Evolutionary conservation across 345 rosid genomes (phyloP), one percentile per base, ranked within the genome.

Genomic region (Murraya koenigii): DNA sequence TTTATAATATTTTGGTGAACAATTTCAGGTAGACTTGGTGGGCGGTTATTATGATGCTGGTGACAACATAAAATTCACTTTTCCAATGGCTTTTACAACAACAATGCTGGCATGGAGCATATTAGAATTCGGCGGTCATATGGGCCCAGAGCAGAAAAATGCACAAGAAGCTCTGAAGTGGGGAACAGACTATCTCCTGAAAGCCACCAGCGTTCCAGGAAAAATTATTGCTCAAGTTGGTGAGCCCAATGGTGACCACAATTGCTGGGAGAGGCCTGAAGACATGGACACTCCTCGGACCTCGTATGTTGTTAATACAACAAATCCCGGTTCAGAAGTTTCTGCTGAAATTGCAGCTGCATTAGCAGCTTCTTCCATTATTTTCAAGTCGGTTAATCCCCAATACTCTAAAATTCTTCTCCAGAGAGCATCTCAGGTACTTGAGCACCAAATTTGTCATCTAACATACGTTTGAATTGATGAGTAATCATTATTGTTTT

Each of bases 271-370:
- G 80, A 89, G 98, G 79, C 98, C 98, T 1, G 96, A 93, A 83
- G 98, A 95, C 76, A 95, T 95, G 97, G 97, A 93, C 83, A 93
- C 98, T 0, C 91, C 92, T 23, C 83, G 99, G 67, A 95, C 89
- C 22, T 85, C 92, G 22, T 95, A 83, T 75, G 89, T 84, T 23
- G 83, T 93, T 30, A 84, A 87, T 17, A 56, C 72, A 62, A 86
- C 84, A 32, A 33, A 78, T 23, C 92, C 97, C 0, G 98, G 94
- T 13, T 89, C 99, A 0, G 99, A 93, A 69, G 86, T 95, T 26
- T 83, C 97, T 1, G 96, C 89, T 1, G 99, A 93, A 87, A 90
- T 89, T 33, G 89, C 96, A 0, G 98, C 98, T 6, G 93, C 99
- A 1, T 82, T 93, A 17, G 96, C 99, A 1, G 89, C 98, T 8